Evolutionary conservation across 2,329 filamentous ascomycete genomes (phyloP), one percentile per base, ranked within the genome.

Genomic region (Sordariomycetes sp.): DNA sequence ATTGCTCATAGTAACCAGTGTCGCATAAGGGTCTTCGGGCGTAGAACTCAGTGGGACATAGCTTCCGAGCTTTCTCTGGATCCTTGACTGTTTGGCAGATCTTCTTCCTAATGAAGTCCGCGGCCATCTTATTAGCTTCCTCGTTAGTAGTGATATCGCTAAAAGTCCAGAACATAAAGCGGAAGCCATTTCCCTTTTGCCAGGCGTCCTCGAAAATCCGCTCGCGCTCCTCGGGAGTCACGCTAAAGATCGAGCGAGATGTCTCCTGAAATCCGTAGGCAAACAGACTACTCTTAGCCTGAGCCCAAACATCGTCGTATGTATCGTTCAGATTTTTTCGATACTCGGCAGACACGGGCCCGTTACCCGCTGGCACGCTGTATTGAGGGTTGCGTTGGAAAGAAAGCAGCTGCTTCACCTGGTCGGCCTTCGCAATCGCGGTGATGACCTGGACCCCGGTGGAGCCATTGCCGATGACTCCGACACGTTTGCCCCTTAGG

Each of bases 1-100:
- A 67, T 1, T 59, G 54, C 40, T 75, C 68, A 40, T 63, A 72
- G 46, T 69, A 72, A 5, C 53, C 50, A 19, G 59, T 52, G 34
- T 72, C 69, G n/a, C n/a, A 30, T 11, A 14, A 11, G 28, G n/a
- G n/a, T 10, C 28, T 12, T 4, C 17, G n/a, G 4, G 28, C 17
- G 28, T 17, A 14, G 11, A 17, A 17, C 28, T 30, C 11, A 12
- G n/a, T 16, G 28, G 28, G 28, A 10, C 11, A 11, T 16, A 30
- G 28, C n/a, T 15, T 15, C 5, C n/a, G n/a, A 12, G 28, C 28
- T 16, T 30, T 30, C 5, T 11, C n/a, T 11, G 2, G 28, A 7
- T 30, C 17, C 9, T 30, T 30, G 7, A 30, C 17, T 12, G 11
- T 14, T 16, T 14, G 12, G 28, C 12, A 10, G 11, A 17, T 30